These are phyloP conservation scores for Epichloe glyceriae DNA, from an alignment of 2,329 filamentous ascomycete genomes.

Conservation along the genomic window DNA sequence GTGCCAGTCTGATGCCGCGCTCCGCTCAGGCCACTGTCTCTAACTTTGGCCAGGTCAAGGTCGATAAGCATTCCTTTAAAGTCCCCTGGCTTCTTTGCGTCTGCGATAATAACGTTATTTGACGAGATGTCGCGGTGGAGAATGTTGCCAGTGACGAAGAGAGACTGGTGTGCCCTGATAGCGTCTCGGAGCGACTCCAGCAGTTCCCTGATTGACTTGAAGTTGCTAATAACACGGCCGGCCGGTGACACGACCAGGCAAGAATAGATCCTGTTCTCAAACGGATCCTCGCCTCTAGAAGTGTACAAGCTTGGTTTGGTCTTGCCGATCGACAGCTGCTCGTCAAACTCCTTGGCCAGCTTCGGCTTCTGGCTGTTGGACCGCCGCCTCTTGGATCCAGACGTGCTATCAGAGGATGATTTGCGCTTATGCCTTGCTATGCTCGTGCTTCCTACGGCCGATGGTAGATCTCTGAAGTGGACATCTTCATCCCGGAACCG, in stretches of 20 bases:
- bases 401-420: constrained; percentile 4
- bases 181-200: constrained; percentile 5
- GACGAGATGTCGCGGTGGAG: constrained; percentile 4
- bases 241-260: constrained; percentile 7
- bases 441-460: background rate
- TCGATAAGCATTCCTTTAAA: constrained; percentile 15
- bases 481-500: constrained; percentile 5
- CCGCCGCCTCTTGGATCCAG: constrained; percentile 5
- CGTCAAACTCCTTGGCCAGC: background rate
- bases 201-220: background rate
- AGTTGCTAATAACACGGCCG: constrained; percentile 4
- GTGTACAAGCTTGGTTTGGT: constrained; percentile 6
- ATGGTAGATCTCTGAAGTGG: constrained; percentile 1
- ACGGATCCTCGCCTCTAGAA: constrained; percentile 3
- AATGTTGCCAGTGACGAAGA: constrained; percentile 2
- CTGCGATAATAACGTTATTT: constrained; percentile 4
- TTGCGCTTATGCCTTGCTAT: constrained; percentile 1
- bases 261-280: constrained; percentile 5
- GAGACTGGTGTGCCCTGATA: constrained; percentile 3
- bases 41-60: constrained; percentile 8
- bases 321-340: constrained; percentile 1
- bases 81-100: constrained; percentile 5
- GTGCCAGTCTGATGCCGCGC: constrained; percentile 16
- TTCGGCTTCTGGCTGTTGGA: constrained; percentile 7
- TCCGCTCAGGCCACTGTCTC: constrained; percentile 11